Evolutionary conservation across 2,329 filamentous ascomycete species (phyloP).

Genomic region (Fusarium sp.): DNA sequence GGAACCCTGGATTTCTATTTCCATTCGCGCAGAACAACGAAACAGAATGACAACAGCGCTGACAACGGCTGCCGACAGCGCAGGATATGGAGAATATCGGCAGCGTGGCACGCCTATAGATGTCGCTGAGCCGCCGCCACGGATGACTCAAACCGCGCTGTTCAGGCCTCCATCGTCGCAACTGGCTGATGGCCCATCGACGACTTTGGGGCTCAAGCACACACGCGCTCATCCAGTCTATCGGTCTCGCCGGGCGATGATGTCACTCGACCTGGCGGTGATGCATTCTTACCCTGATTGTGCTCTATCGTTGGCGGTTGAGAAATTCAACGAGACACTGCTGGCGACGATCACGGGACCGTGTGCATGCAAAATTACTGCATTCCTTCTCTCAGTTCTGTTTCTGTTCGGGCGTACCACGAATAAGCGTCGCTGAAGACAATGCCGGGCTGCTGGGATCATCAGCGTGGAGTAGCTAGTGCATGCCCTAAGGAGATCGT

Average conservation of each 20-base stretch:
- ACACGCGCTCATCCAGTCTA: conserved; percentile 4
- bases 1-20: conserved; percentile 15
- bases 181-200: conserved; percentile 23
- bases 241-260: conserved; percentile 33
- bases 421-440: conserved; percentile 9
- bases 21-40: conserved; percentile 8
- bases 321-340: conserved; percentile 6
- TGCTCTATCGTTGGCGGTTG: conserved; percentile 25
- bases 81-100: conserved; percentile 26
- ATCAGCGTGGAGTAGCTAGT: conserved; percentile 25
- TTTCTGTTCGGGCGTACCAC: conserved; percentile 8
- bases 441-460: conserved; percentile 26
- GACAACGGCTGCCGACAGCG: conserved; percentile 20
- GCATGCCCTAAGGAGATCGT: conserved; percentile 25
- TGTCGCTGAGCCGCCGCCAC: conserved; percentile 34
- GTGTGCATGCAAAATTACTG: conserved; percentile 26
- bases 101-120: conserved; percentile 28
- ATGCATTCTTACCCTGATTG: conserved; percentile 16
- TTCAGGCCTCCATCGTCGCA: conserved; percentile 27
- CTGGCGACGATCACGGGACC: conserved; percentile 29
- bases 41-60: conserved; percentile 22
- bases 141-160: conserved; percentile 24
- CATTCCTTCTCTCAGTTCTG: conserved; percentile 12
- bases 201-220: conserved; percentile 30
- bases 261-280: conserved; percentile 34